Conservation (phyloP, 805 yeast species). For the Starmerella cellae region DNA sequence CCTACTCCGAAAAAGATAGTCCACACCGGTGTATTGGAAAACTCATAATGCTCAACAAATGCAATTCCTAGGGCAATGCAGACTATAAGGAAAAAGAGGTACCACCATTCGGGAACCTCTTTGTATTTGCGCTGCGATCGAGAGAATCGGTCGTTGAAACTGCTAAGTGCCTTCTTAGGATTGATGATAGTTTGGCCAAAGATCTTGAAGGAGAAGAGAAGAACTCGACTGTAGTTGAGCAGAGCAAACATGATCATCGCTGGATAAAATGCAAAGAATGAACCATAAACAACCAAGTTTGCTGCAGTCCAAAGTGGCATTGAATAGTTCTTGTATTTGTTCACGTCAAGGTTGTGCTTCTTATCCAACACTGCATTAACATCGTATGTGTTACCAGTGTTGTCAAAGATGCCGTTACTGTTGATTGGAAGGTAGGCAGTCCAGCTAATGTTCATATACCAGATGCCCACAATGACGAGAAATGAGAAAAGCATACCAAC, state of each 20-base stretch:
- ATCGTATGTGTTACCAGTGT: conserved; percentile 31
- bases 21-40: conserved; percentile 46
- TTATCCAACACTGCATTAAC: conserved; percentile 35
- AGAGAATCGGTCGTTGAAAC: conserved; percentile 42
- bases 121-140: conserved; percentile 43
- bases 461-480: conserved; percentile 31
- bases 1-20: conserved; percentile 42
- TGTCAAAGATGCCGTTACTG: conserved; percentile 38
- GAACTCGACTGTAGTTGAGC: conserved; percentile 17
- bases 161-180: conserved; percentile 24
- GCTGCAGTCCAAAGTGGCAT: conserved; percentile 60
- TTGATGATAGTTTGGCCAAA: conserved; percentile 19
- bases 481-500: conserved; percentile 37
- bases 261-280: conserved; percentile 44
- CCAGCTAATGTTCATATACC: conserved; percentile 34
- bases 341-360: conserved; percentile 34
- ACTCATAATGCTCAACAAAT: conserved; percentile 29
- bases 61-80: conserved; percentile 36
- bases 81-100: conserved; percentile 31
- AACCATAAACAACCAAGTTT: conserved; percentile 45
- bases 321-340: conserved; percentile 44
- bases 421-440: conserved; percentile 33
- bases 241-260: conserved; percentile 36
- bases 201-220: conserved; percentile 6
- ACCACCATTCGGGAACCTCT: conserved; percentile 54